phyloP scores from a whole-genome alignment of 2,329 filamentous ascomycete genomes.

The Aspergillus fijiensis region DNA sequence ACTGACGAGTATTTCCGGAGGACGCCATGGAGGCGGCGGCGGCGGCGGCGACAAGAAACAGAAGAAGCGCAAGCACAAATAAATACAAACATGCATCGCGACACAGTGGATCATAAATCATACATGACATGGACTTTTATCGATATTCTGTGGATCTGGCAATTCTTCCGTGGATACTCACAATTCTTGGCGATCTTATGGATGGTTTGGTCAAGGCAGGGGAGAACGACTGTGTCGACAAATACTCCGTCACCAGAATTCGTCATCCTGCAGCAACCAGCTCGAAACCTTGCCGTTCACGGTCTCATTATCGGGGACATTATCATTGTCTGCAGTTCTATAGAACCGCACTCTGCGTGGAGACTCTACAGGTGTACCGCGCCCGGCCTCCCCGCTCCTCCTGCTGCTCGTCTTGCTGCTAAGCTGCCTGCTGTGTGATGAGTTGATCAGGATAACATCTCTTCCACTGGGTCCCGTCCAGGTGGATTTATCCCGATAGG shows the following conservation, averaged over 20 bases:
- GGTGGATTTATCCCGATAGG: not conserved
- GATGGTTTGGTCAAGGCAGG: not conserved
- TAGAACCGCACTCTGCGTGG: not conserved
- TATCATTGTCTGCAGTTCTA: not conserved
- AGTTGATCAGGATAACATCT: too few relatives aligned
- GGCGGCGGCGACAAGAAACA: constrained; percentile 20
- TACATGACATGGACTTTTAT: not conserved
- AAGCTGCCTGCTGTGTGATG: not conserved
- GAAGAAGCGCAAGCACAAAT: constrained; percentile 28
- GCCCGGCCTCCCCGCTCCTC: not conserved
- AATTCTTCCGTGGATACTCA: not conserved
- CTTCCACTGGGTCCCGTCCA: not conserved
- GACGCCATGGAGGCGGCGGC: constrained; percentile 11
- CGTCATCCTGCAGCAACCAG: not conserved
- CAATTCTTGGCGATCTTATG: not conserved
- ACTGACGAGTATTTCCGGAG: constrained; percentile 36
- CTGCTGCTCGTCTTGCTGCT: not conserved
- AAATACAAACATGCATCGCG: constrained; percentile 4
- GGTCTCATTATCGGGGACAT: not conserved
- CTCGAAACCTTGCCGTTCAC: not conserved
- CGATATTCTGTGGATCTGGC: not conserved
- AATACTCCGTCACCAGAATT: not conserved
- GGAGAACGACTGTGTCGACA: not conserved
- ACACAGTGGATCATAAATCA: not conserved
- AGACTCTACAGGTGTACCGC: not conserved